Evolutionary conservation across 2,329 filamentous ascomycete species (phyloP), one percentile per base, ranked within the genome.

Genomic region (Pseudogymnoascus sp.): DNA sequence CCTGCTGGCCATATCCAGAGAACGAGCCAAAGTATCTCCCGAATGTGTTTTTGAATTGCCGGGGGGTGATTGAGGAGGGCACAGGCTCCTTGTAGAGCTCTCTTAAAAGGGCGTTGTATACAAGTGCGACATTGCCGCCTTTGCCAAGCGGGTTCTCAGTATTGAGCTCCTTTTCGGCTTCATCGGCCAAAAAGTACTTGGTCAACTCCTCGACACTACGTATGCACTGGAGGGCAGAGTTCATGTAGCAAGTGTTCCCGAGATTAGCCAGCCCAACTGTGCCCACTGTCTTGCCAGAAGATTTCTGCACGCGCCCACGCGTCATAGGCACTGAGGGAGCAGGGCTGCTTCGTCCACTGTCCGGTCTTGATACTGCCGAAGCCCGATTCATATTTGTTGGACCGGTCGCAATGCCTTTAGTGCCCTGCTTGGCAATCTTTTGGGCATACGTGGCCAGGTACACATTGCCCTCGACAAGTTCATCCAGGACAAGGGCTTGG

Each of bases 181-280:
- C 83, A 65, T 87, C 83, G 61, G 84, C 81, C 60, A 97, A 76
- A 75, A 99, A 97, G 75, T 96, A 99, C 71, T 92, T 87, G 4
- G 91, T 93, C 67, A 99, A 78, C 75, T 99, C 95, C 72, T 96
- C 91, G 0, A 97, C 92, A 69, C 91, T 96, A 61, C 93, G 87
- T 61, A 99, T 85, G 74, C 95, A 99, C 74, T 99, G 95, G 63
- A 97, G 80, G 9, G 95, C 95, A 21, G 93, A 96, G 76, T 97
- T 97, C 93, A 97, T 97, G 78, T 99, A 99, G 77, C 95, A 99
- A 0, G 95, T 97, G 72, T 99, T 99, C 60, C 95, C 95, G 13
- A 99, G 79, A 72, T 99, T 99, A 67, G 85, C 86, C 62, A 99
- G 79, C 35, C 95, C 95, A 44, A 93, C 89, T 42, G 87, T 88